Conservation (phyloP, 169 alveolate genomes). For the Amoebophrya sp. region DNA sequence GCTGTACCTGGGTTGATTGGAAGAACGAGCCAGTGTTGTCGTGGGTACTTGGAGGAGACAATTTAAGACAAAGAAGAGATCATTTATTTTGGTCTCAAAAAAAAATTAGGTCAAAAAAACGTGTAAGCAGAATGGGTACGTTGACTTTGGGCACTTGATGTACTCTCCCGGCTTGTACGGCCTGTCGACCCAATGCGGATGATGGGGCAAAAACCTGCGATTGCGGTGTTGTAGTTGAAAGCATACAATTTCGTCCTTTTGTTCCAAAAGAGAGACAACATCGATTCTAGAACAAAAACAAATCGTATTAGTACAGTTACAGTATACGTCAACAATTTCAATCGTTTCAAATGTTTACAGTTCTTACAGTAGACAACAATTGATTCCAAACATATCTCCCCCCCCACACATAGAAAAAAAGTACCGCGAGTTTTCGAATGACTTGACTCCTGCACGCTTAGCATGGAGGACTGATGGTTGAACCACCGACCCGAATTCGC, state of each 20-base stretch:
- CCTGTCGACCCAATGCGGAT: constrained; percentile 8
- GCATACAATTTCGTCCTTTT: too few species aligned
- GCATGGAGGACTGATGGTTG: background rate
- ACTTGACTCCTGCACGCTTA: background rate
- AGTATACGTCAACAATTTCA: too few species aligned
- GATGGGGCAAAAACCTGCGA: background rate
- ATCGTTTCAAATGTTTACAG: too few species aligned
- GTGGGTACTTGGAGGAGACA: background rate
- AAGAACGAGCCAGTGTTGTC: too few species aligned
- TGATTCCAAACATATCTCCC: too few species aligned
- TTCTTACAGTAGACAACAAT: too few species aligned
- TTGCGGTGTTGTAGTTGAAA: too few species aligned
- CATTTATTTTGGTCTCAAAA: background rate
- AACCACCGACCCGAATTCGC: background rate
- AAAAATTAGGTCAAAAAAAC: background rate
- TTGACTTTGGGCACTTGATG: background rate
- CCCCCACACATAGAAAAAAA: too few species aligned
- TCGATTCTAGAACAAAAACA: too few species aligned
- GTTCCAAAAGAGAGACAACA: too few species aligned
- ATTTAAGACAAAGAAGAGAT: background rate
- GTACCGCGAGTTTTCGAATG: background rate
- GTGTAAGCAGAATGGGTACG: background rate
- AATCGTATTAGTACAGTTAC: too few species aligned
- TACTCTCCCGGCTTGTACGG: constrained; percentile 19
- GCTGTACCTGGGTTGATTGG: background rate